Evolutionary conservation across 2,329 filamentous ascomycete species (phyloP).

Genomic region (Sporothrix pseudoabietina): DNA sequence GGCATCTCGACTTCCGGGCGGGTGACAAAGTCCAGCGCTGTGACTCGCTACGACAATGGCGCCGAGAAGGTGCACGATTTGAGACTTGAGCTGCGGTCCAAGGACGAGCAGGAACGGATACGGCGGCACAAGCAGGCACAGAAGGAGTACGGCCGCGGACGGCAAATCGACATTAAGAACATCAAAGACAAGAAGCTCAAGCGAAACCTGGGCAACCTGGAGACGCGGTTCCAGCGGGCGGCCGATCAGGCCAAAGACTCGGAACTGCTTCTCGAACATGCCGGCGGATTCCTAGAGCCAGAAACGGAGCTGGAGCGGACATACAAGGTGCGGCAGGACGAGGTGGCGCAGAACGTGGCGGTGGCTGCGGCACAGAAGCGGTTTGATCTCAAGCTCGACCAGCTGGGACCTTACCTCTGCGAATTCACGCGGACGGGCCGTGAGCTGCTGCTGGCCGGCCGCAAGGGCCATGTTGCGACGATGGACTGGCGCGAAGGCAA

Average conservation of each 20-base stretch:
- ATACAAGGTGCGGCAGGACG: conserved; percentile 87
- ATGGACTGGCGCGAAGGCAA: conserved; percentile 97
- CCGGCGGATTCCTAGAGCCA: conserved; percentile 80
- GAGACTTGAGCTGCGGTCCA: conserved; percentile 56
- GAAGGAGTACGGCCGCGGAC: conserved; percentile 81
- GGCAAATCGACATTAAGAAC: conserved; percentile 63
- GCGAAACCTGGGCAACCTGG: conserved; percentile 74
- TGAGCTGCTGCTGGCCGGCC: conserved; percentile 79
- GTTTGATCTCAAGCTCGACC: conserved; percentile 82
- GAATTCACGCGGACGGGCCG: conserved; percentile 91
- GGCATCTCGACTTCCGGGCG: not conserved
- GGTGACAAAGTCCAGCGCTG: not conserved
- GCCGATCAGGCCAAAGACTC: conserved; percentile 87
- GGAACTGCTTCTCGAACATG: conserved; percentile 89
- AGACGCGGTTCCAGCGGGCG: conserved; percentile 80
- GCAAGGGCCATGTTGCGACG: conserved; percentile 92
- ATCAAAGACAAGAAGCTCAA: conserved; percentile 91
- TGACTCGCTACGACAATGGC: conserved; percentile 47
- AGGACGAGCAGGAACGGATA: conserved; percentile 54
- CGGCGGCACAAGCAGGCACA: conserved; percentile 65
- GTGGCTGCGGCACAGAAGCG: conserved; percentile 88
- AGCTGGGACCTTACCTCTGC: conserved; percentile 81
- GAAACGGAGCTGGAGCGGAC: conserved; percentile 88
- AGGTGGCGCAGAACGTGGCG: conserved; percentile 73
- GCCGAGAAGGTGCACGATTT: conserved; percentile 54